Percentiles rank a stretch among this genome's conserved stretches.
These are phyloP conservation scores for Macaranga tanarius DNA, from an alignment of 441 rosid species.

Conservation along the genomic window DNA sequence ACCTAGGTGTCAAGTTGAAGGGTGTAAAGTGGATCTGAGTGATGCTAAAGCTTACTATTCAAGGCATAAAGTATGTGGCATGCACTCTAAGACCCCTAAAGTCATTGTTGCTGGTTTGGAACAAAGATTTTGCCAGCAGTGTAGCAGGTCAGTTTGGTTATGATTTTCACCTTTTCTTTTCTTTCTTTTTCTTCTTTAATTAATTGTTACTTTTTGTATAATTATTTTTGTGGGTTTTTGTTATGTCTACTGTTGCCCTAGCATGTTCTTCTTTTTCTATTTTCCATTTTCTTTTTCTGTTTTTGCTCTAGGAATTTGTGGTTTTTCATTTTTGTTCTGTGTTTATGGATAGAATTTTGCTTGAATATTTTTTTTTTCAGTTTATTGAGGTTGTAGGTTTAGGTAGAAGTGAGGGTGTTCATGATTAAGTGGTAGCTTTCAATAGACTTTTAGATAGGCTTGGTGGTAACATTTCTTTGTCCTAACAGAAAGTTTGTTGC, in stretches of 20 bases:
- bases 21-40: constrained; percentile 91
- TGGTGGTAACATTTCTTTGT: not conserved
- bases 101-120: constrained; percentile 81
- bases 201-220: not conserved
- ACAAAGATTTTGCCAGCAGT: constrained; percentile 98
- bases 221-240: not conserved
- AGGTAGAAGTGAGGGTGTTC: not conserved
- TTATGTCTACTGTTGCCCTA: not conserved
- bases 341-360: not conserved
- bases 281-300: too few relatives aligned
- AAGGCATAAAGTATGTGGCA: constrained; percentile 82
- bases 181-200: not conserved
- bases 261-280: too few relatives aligned
- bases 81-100: constrained; percentile 80
- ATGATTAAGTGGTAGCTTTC: constrained; percentile 7
- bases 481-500: constrained; percentile 4
- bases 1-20: constrained; percentile 91
- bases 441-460: not conserved
- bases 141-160: constrained; percentile 68
- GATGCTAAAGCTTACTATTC: constrained; percentile 85
- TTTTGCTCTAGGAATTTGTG: not conserved
- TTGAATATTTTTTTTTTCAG: too few relatives aligned
- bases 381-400: not conserved
- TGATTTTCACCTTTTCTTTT: not conserved
- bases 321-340: not conserved